Conservation (phyloP, 768 basidiomycete genomes). For the Porphyrellus cyaneotinctus region DNA sequence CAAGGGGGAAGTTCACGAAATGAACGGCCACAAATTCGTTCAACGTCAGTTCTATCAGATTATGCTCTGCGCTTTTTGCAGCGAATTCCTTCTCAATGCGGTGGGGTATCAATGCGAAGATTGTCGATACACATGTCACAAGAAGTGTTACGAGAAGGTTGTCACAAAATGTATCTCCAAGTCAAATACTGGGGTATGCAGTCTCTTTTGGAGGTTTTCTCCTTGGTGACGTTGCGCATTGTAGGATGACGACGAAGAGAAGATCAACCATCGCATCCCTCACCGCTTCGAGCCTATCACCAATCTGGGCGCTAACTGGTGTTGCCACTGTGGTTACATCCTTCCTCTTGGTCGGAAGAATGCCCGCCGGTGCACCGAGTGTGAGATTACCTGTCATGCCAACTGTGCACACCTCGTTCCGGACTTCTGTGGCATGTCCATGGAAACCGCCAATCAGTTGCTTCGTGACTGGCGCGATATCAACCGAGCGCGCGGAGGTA, state of each 20-base stretch:
- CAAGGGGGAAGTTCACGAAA: constrained; percentile 97
- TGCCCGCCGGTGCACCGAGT: constrained; percentile 92
- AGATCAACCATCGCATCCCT: constrained; percentile 98
- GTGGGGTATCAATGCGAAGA: constrained; percentile 99
- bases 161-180: constrained; percentile 99
- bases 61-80: constrained; percentile 97
- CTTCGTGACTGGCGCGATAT: constrained; percentile 89
- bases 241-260: constrained; percentile 94
- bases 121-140: constrained; percentile 98
- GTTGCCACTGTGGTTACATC: constrained; percentile 99
- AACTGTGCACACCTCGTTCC: constrained; percentile 98
- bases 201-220: constrained; percentile 27
- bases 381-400: constrained; percentile 94
- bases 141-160: constrained; percentile 98
- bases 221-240: background rate
- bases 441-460: constrained; percentile 96
- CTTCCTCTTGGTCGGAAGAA: constrained; percentile 96
- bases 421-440: constrained; percentile 99
- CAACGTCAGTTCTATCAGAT: constrained; percentile 97
- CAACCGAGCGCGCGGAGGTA: constrained; percentile 63
- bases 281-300: constrained; percentile 97
- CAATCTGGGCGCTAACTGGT: constrained; percentile 98
- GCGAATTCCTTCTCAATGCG: constrained; percentile 95
- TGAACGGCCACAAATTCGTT: constrained; percentile 99
- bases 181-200: constrained; percentile 80